Evolutionary conservation across 345 rosid genomes (phyloP), one percentile per base, ranked within the genome.

Genomic region (Raphanus sativus): DNA sequence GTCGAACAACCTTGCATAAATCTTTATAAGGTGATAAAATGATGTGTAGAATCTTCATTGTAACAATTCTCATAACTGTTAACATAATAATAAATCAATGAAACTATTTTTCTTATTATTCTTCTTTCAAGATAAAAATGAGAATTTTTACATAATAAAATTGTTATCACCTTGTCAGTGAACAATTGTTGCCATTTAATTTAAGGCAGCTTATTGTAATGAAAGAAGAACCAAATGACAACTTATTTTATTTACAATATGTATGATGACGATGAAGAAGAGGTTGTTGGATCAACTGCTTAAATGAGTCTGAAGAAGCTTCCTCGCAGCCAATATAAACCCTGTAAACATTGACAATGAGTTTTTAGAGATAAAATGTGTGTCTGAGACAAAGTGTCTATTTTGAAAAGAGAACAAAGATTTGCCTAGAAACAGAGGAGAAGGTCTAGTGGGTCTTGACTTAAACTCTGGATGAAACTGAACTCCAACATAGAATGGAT

Each of bases 391-490:
- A 65, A 45, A 54, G 17, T 7, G 54, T 25, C 15, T 4, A 45
- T 38, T 40, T 30, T 60, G 45, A 60, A 21, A 40, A 40, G 38
- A 34, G 17, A 63, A 75, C 48, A 24, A 50, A 75, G 24, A 81
- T 70, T 55, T 86, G 88, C 98, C 98, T 82, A 92, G 75, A 87
- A 92, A 94, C 55, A 82, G 90, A 75, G 97, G 87, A 1, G 98
- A 94, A 69, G 98, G 97, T 81, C 87, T 86, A 56, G 86, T 89
- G 2, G 97, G 97, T 45, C 98, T 89, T 62, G 98, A 92, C 82
- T 92, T 94, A 78, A 89, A 94, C 83, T 94, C 98, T 59, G 98
- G 98, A 82, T 94, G 98, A 77, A 92, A 92, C 84, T 94, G 98
- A 75, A 87, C 92, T 33, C 97, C 97, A 29, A 86, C 88, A 78